Percentiles rank a stretch among this genome's conserved stretches.
Conservation (phyloP, 805 yeast species). For the Yamadazyma insecticola region DNA sequence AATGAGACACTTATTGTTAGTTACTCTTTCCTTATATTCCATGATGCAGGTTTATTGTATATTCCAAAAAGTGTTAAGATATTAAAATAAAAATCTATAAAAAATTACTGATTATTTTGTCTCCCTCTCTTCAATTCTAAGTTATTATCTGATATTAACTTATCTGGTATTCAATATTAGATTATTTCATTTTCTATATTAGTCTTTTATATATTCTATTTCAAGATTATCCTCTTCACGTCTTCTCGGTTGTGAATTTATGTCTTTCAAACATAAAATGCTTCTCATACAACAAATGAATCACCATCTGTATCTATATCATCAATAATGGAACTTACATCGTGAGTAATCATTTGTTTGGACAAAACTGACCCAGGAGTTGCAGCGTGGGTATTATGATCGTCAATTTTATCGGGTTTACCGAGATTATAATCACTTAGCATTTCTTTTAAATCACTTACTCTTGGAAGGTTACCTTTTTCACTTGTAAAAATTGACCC, state of each 20-base stretch:
- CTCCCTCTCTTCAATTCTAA: too few relatives aligned
- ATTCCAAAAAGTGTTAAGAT: too few relatives aligned
- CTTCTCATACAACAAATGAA: conserved; percentile 16
- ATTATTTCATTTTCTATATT: too few relatives aligned
- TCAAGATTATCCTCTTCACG: conserved; percentile 1
- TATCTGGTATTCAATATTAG: too few relatives aligned
- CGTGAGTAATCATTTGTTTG: conserved; percentile 27
- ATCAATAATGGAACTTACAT: conserved; percentile 29
- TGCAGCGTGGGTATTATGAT: not conserved
- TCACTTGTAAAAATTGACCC: conserved; percentile 15
- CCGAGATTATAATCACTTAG: conserved; percentile 5
- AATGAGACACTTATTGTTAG: too few relatives aligned
- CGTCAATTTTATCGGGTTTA: conserved; percentile 1
- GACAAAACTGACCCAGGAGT: conserved; percentile 25
- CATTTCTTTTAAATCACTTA: conserved; percentile 33
- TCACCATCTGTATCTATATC: conserved; percentile 35
- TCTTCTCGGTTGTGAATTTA: not conserved
- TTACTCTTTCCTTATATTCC: too few relatives aligned
- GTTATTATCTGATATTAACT: too few relatives aligned
- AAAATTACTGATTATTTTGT: too few relatives aligned
- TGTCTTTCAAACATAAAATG: not conserved
- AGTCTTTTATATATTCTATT: not conserved
- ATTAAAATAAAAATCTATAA: too few relatives aligned
- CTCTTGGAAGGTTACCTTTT: conserved; percentile 22
- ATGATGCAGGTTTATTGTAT: too few relatives aligned